These are phyloP conservation scores for Clitopilus hobsonii DNA, from an alignment of 768 basidiomycete species.

Conservation along the genomic window DNA sequence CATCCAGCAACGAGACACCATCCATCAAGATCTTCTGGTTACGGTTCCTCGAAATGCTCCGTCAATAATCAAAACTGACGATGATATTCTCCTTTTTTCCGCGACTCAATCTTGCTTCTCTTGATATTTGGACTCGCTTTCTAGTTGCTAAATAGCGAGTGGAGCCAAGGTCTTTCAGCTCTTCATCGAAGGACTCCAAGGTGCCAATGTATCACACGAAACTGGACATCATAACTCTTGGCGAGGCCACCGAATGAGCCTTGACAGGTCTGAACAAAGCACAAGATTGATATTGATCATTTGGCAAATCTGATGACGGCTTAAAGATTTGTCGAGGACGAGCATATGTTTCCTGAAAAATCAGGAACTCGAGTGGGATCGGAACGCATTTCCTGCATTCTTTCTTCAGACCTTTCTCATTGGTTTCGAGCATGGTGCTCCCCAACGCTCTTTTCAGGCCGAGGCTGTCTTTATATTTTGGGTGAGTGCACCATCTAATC, in stretches of 20 bases:
- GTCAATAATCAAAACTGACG: too few relatives aligned
- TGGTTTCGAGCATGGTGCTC: neutral
- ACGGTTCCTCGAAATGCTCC: neutral
- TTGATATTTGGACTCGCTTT: too few relatives aligned
- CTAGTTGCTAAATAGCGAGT: too few relatives aligned
- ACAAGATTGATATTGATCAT: neutral
- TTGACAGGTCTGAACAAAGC: neutral
- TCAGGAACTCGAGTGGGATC: too few relatives aligned
- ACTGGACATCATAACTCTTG: neutral
- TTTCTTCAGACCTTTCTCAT: neutral
- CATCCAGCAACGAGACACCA: neutral
- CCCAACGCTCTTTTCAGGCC: neutral
- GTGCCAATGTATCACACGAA: neutral
- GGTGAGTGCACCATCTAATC: neutral
- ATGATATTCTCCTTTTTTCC: too few relatives aligned
- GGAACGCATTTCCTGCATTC: too few relatives aligned
- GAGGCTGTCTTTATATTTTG: neutral
- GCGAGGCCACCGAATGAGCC: neutral
- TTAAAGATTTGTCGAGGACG: neutral
- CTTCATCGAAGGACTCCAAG: neutral
- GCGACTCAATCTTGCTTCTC: too few relatives aligned
- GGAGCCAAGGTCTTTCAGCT: neutral
- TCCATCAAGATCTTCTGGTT: neutral
- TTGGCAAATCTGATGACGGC: neutral
- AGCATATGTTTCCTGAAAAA: neutral